Evolutionary conservation across 208 protist species (phyloP), one percentile per base, ranked within the genome.

Genomic region (Acanthamoeba lenticulata): DNA sequence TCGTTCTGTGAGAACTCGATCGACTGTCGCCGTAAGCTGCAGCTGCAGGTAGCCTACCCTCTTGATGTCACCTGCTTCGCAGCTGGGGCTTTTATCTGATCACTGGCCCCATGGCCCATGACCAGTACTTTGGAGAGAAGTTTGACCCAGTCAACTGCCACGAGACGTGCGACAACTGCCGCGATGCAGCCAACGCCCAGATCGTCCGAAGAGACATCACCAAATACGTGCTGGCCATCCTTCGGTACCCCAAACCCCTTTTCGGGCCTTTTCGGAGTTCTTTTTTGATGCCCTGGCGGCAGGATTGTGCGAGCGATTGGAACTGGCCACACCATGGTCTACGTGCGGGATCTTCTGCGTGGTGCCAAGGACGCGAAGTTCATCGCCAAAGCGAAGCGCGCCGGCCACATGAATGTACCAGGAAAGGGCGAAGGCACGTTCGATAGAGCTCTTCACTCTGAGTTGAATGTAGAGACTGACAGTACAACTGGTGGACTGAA

Each of bases 111-210:
- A n/a, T n/a, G n/a, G n/a, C n/a, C n/a, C n/a, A n/a, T n/a, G n/a
- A n/a, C 9, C 32, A 92, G 88, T 79, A 92, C 40, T 92, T 92
- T 74, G 88, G 88, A 15, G 88, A 92, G 40, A 92, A 74, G 29
- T 92, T 92, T n/a, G 88, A 92, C 34, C 88, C 62, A 17, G 45
- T 79, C n/a, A 57, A 92, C 65, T 92, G 88, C 32, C 55, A 72
- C 40, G 44, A 77, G 44, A 92, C 57, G 27, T 92, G 88, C 60
- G 88, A 92, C 65, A 92, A 92, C 65, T 92, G 88, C 34, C 42
- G 79, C 11, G 49, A 89, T 62, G 79, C 45, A 27, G 79, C 79
- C 42, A 89, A 36, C 24, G 42, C 79, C 5, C 42, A 62, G 47
- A 42, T 89, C 15, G 36, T 52, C 5, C 6, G 15, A 27, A 36